Conservation (phyloP, 148 eudicot genomes). For the Simmondsia chinensis region DNA sequence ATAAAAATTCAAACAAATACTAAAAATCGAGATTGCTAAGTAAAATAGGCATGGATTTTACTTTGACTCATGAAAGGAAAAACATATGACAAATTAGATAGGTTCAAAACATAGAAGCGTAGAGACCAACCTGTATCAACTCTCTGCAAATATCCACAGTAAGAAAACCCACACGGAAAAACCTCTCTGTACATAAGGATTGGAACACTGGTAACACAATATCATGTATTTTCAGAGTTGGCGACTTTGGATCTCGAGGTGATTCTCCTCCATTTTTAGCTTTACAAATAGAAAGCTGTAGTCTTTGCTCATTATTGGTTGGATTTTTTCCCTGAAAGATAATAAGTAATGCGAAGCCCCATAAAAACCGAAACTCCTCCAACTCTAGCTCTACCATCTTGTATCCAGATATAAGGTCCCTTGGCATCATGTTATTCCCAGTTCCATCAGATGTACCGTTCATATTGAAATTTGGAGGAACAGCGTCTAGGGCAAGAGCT, state of each 20-base stretch:
- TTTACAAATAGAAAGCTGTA: slow-evolving; percentile 36
- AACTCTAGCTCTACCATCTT: slow-evolving; percentile 70
- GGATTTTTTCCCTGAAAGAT: slow-evolving; percentile 73
- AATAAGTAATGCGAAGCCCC: slow-evolving; percentile 76
- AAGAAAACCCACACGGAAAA: slow-evolving; percentile 60
- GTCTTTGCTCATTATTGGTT: slow-evolving; percentile 31
- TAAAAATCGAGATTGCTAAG: too few relatives aligned
- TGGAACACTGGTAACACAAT: slow-evolving; percentile 71
- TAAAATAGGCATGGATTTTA: neutral
- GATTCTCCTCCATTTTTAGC: slow-evolving; percentile 36
- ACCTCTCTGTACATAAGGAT: slow-evolving; percentile 54
- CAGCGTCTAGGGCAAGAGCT: slow-evolving; percentile 88
- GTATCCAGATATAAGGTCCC: slow-evolving; percentile 64
- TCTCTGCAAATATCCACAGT: slow-evolving; percentile 64
- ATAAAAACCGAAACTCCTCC: slow-evolving; percentile 77
- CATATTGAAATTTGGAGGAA: slow-evolving; percentile 38
- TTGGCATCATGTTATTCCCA: slow-evolving; percentile 20
- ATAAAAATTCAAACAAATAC: too few relatives aligned
- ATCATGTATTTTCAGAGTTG: slow-evolving; percentile 39
- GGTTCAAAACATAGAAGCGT: neutral
- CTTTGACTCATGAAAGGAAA: neutral
- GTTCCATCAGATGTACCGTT: slow-evolving; percentile 26
- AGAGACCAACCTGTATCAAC: slow-evolving; percentile 63
- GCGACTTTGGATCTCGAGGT: slow-evolving; percentile 35
- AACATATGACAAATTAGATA: neutral